Evolutionary conservation across 495 filamentous ascomycete genomes (phyloP).

Genomic region (Aspergillus asperescens): DNA sequence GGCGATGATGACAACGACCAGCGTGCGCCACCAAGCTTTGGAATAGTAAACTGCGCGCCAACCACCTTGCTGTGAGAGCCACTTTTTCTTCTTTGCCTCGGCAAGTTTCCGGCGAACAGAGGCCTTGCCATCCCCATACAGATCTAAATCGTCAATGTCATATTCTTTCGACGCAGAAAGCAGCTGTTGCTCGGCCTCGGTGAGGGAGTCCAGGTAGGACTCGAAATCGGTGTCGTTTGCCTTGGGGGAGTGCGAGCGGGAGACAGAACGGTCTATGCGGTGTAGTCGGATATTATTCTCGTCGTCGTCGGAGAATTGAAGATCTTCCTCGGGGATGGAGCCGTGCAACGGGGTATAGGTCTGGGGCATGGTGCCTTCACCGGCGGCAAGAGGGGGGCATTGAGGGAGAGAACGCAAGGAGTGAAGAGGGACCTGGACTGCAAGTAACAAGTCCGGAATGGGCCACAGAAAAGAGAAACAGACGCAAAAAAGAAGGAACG

Average conservation of each 20-base stretch:
- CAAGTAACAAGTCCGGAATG: neutral
- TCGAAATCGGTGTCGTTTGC: slow-evolving; percentile 18
- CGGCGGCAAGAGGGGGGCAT: neutral
- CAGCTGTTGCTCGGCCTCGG: slow-evolving; percentile 24
- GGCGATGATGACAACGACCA: slow-evolving; percentile 19
- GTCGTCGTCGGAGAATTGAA: slow-evolving; percentile 7
- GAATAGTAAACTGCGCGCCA: slow-evolving; percentile 21
- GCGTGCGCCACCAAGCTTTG: slow-evolving; percentile 21
- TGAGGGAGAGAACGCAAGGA: neutral
- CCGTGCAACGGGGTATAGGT: slow-evolving; percentile 11
- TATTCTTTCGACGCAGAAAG: slow-evolving; percentile 20
- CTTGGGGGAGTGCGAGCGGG: slow-evolving; percentile 6
- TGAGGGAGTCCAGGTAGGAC: slow-evolving; percentile 21
- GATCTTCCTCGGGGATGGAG: slow-evolving; percentile 20
- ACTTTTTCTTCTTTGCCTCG: slow-evolving; percentile 5
- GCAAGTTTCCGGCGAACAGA: slow-evolving; percentile 2
- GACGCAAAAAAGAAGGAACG: neutral
- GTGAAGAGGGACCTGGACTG: too few species aligned
- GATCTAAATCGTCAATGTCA: slow-evolving; percentile 18
- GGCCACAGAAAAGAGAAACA: neutral
- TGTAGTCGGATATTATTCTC: slow-evolving; percentile 5
- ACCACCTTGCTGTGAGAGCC: slow-evolving; percentile 7
- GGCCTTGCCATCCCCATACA: slow-evolving; percentile 2
- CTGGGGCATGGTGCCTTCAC: slow-evolving; percentile 11
- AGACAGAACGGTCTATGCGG: slow-evolving; percentile 11